Base-by-base conservation (phyloP, 73 alveolate genomes). In the Breviolum minutum region DNA sequence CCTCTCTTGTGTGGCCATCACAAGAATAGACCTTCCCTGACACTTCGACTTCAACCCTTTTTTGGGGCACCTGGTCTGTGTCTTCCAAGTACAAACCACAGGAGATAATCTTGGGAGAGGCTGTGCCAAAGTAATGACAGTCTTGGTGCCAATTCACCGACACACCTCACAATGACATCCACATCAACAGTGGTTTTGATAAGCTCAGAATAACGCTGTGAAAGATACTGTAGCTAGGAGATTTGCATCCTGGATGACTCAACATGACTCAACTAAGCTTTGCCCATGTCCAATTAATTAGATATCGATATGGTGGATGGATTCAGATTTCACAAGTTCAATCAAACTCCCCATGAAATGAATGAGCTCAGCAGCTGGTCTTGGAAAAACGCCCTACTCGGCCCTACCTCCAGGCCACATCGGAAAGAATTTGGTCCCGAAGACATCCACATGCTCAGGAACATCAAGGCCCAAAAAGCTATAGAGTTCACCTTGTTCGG, bases 71-170 rank as follows among this genome's bases (percentile, higher is more conserved):
- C 96, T 90, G 62, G 30, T 93, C 98, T 27, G 98, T 93, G 54
- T 93, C 98, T 62, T 93, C 98, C 63, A 93, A 68, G 82, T 93
- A 93, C 61, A 93, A 70, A 1, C 98, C 98, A 13, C 98, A 93
- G 91, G 91, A 76, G 60, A 93, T 93, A 27, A 93, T 93, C 98
- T 86, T 93, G 6, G 90, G 64, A 22, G 91, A 76, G 8, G 89
- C 98, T 0, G 98, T 93, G 22, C 98, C 98, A 62, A 93, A 93
- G 81, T 76, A 93, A 70, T 93, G 91, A 68, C 91, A 61, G 29
- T 93, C 98, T 60, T 90, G 96, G 96, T 90, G 96, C 96, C 96
- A 90, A 64, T 90, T 63, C 73, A 90, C 96, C 0, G 96, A 90
- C 17, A 90, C 96, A 4, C 95, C 89, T 80, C 61, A 10, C 26